Conservation (phyloP, 1,284 basidiomycete species). For the Trichosporon faecale region DNA sequence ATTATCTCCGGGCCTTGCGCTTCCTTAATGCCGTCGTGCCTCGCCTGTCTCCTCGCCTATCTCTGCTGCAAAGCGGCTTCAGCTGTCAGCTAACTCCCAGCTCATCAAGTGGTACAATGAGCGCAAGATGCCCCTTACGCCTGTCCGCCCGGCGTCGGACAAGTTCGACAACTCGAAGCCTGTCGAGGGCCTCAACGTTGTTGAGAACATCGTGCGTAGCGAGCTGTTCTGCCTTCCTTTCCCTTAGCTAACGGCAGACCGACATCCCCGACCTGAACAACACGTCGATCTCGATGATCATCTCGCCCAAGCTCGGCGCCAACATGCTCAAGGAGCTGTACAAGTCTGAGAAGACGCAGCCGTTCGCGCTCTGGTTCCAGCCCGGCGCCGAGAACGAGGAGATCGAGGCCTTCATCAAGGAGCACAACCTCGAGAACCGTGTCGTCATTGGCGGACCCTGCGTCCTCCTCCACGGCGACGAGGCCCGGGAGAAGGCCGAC, state of each 20-base stretch:
- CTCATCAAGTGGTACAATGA: constrained; percentile 65
- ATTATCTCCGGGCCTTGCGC: neutral
- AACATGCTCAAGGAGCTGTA: constrained; percentile 49
- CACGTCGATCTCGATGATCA: constrained; percentile 76
- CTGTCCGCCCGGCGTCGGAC: constrained; percentile 57
- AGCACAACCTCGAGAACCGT: constrained; percentile 60
- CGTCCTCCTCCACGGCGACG: constrained; percentile 68
- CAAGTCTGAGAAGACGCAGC: constrained; percentile 59
- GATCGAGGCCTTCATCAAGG: constrained; percentile 58
- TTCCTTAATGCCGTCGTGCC: neutral
- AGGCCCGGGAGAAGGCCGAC: constrained; percentile 19
- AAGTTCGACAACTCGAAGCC: constrained; percentile 26
- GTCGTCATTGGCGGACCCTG: constrained; percentile 73
- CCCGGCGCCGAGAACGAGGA: constrained; percentile 70
- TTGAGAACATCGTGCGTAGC: constrained; percentile 48
- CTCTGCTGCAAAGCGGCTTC: neutral
- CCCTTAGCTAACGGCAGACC: constrained; percentile 49
- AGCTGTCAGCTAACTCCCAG: constrained; percentile 5
- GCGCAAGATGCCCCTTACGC: constrained; percentile 55
- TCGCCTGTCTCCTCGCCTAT: neutral
- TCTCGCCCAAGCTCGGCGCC: constrained; percentile 61
- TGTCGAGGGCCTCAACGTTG: constrained; percentile 37
- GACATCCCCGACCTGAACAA: constrained; percentile 63
- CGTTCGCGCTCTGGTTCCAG: constrained; percentile 77
- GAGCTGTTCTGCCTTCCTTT: constrained; percentile 38